Base-by-base conservation (phyloP, 1,284 basidiomycete genomes). In the Pterula multifida region DNA sequence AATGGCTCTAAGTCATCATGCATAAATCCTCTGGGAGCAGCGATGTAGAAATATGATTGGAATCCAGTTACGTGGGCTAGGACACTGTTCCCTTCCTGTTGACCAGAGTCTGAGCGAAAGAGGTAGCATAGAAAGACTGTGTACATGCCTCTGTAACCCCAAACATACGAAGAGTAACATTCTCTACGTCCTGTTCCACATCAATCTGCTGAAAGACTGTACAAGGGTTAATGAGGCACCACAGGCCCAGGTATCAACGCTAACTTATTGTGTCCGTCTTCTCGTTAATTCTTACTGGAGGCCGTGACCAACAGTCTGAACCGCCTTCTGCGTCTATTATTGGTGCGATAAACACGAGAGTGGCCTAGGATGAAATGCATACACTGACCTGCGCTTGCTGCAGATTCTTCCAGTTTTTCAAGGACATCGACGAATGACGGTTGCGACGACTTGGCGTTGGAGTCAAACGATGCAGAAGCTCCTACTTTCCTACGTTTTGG, bases 181-280 rank as follows among this genome's bases (percentile, higher is more conserved):
- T 68, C 22, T 71, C 70, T 3, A 58, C 57, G 53, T 85, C 81
- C 53, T 89, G 82, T 56, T 94, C 89, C 9, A 97, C 75, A 55
- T 97, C 94, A 52, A 93, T 93, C 63, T 97, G 94, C 63, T 97
- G 93, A 58, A 97, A 96, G 15, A 85, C 86, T 89, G 52, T 2
- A 42, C 9, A 28, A n/a, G 47, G 42, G 13, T 46, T 42, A 35
- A 52, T 28, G 50, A 22, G 48, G 46, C 9, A 35, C 26, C 44
- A 46, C 26, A 24, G 24, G 3, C 13, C 2, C n/a, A 12, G 3
- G 19, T 26, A 4, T 45, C 4, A 42, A 9, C 28, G 51, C 71
- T 44, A 24, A 77, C 78, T 59, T 51, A 95, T 81, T 1, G 74
- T 65, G 57, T 93, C 83, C 42, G 58, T 72, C 53, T 75, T 72